A percentile compares a stretch with the other conserved stretches of the same genome.
These are phyloP conservation scores for Penicillium salamii DNA, from an alignment of 495 filamentous ascomycete species.

Conservation along the genomic window DNA sequence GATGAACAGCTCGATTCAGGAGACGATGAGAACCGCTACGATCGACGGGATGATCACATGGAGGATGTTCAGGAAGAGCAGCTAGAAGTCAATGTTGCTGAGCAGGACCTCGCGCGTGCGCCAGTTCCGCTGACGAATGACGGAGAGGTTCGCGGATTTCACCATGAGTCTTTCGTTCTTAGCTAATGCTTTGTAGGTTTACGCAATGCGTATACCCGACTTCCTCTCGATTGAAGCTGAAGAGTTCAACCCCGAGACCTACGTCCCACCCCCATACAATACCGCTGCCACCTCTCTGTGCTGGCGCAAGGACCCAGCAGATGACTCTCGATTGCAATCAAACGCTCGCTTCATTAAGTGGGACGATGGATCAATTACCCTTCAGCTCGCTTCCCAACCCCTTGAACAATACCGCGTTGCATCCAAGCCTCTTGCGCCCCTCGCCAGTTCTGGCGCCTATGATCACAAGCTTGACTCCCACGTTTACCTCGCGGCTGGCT, in stretches of 20 bases:
- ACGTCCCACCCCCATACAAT: slow-evolving; percentile 64
- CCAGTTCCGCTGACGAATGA: slow-evolving; percentile 70
- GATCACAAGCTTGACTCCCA: slow-evolving; percentile 71
- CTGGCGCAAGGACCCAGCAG: slow-evolving; percentile 65
- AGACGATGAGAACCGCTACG: slow-evolving; percentile 61
- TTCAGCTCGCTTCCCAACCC: slow-evolving; percentile 70
- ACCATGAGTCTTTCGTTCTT: neutral
- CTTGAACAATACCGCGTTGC: slow-evolving; percentile 76
- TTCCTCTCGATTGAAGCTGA: slow-evolving; percentile 76
- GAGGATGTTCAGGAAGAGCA: slow-evolving; percentile 46
- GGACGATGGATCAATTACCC: slow-evolving; percentile 81
- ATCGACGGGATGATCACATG: slow-evolving; percentile 45
- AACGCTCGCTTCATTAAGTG: slow-evolving; percentile 76
- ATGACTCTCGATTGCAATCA: slow-evolving; percentile 60
- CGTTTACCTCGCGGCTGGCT: slow-evolving; percentile 76
- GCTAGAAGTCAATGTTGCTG: slow-evolving; percentile 54
- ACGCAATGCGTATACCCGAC: slow-evolving; percentile 73
- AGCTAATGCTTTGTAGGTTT: slow-evolving; percentile 51
- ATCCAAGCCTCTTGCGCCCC: slow-evolving; percentile 71
- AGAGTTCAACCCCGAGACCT: slow-evolving; percentile 70
- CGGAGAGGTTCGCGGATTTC: slow-evolving; percentile 45
- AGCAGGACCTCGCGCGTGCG: slow-evolving; percentile 60
- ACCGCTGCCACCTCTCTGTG: slow-evolving; percentile 67
- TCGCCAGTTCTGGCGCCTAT: slow-evolving; percentile 58
- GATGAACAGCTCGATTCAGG: slow-evolving; percentile 80